Conservation (phyloP, 768 basidiomycete species). For the Serendipita indica region DNA sequence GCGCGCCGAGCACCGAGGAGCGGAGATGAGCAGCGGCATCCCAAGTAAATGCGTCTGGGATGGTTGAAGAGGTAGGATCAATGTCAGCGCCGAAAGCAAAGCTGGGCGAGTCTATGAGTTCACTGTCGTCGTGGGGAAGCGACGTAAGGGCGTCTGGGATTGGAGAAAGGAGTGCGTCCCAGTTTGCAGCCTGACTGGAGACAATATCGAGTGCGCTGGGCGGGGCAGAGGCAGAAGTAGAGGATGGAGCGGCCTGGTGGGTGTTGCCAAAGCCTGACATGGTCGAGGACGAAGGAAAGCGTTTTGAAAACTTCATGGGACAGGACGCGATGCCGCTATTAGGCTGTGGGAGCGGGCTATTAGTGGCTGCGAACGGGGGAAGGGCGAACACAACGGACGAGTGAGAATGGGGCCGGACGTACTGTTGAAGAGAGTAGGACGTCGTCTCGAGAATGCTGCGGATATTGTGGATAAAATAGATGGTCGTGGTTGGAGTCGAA, state of each 20-base stretch:
- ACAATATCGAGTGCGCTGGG: not conserved
- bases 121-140: not conserved
- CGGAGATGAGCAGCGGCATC: not conserved
- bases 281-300: conserved; percentile 6
- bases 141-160: no score
- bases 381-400: not conserved
- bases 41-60: conserved; percentile 1
- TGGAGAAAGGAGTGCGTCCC: conserved; percentile 1
- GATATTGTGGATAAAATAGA: conserved; percentile 8
- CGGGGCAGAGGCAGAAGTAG: not conserved
- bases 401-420: not conserved
- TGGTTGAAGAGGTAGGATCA: not conserved
- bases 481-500: conserved; percentile 8
- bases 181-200: not conserved
- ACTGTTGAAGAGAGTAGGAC: no score
- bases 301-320: conserved; percentile 9
- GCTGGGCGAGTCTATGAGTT: conserved; percentile 1
- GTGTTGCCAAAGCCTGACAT: not conserved
- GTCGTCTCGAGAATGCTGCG: not conserved
- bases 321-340: not conserved
- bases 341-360: not conserved
- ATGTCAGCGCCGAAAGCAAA: not conserved
- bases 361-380: not conserved
- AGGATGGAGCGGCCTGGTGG: no score
- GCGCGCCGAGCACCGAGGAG: not conserved